A percentile compares a stretch with the other conserved stretches of the same genome.
These are phyloP conservation scores for Linnemannia elongata DNA, from an alignment of 192 early-diverging fungal species.

Conservation along the genomic window DNA sequence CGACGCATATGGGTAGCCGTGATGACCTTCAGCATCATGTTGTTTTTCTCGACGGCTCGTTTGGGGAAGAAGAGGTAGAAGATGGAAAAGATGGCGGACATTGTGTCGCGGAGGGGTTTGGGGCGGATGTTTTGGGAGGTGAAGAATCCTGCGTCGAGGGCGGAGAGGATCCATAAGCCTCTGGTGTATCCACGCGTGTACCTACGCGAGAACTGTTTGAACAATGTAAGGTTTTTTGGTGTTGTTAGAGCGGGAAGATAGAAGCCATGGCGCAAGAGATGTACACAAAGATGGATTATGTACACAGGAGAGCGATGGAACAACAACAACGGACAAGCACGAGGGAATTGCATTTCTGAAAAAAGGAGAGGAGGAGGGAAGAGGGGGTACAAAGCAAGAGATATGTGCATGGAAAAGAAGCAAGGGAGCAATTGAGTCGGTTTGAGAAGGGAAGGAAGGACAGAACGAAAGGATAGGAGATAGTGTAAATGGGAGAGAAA, in stretches of 20 bases:
- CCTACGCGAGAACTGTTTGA: slow-evolving; percentile 56
- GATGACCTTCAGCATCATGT: slow-evolving; percentile 80
- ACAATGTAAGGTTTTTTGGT: too few relatives aligned
- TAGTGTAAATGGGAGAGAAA: too few relatives aligned
- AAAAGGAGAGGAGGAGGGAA: background rate
- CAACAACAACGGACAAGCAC: background rate
- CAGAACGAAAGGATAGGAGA: background rate
- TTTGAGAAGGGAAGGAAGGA: background rate
- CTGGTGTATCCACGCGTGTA: slow-evolving; percentile 94
- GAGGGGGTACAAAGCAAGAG: background rate
- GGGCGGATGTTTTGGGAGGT: slow-evolving; percentile 87
- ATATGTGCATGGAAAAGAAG: slow-evolving; percentile 2
- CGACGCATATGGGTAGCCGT: slow-evolving; percentile 89
- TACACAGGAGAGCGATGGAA: background rate
- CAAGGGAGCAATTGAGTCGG: background rate
- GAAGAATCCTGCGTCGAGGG: slow-evolving; percentile 95
- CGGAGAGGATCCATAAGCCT: slow-evolving; percentile 89
- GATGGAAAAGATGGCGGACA: slow-evolving; percentile 81
- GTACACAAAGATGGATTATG: too few relatives aligned
- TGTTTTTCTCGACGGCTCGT: slow-evolving; percentile 84
- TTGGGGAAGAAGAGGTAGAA: slow-evolving; percentile 91
- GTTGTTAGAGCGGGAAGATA: background rate
- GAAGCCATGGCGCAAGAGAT: background rate
- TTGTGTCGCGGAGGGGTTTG: slow-evolving; percentile 78
- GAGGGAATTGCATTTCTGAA: background rate